A percentile compares a stretch with the other conserved stretches of the same genome.
Conservation (phyloP, 2,329 filamentous ascomycete species). For the Fusarium solani-melongenae region DNA sequence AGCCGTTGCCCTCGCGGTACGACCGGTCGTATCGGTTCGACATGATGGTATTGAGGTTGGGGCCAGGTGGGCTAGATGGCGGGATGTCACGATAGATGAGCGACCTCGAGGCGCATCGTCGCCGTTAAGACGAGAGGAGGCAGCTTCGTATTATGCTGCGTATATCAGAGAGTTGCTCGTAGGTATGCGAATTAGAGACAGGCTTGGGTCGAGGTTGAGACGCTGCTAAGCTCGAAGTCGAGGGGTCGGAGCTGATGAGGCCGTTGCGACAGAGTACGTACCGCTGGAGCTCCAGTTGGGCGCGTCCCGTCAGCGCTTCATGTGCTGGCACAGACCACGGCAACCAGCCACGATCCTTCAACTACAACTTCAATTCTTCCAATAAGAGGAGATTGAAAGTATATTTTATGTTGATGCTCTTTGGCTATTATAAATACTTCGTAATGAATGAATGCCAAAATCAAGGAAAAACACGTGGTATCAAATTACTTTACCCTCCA, state of each 20-base stretch:
- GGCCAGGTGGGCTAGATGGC: conserved; percentile 17
- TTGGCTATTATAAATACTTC: background rate
- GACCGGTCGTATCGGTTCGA: conserved; percentile 62
- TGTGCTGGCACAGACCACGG: conserved; percentile 5
- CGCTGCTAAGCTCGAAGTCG: conserved; percentile 14
- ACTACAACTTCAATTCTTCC: background rate
- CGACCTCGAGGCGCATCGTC: conserved; percentile 38
- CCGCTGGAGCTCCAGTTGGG: background rate
- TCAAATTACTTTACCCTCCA: conserved; percentile 18
- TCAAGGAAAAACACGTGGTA: conserved; percentile 7
- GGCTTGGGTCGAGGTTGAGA: background rate
- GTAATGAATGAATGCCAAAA: conserved; percentile 9
- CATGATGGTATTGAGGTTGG: conserved; percentile 52
- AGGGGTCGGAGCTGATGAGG: conserved; percentile 26
- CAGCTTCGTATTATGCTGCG: background rate
- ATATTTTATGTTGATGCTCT: background rate
- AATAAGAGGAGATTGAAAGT: background rate
- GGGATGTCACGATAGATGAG: conserved; percentile 26
- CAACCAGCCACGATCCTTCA: conserved; percentile 2
- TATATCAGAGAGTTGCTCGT: background rate
- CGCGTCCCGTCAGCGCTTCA: background rate
- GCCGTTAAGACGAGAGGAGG: background rate
- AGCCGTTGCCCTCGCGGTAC: conserved; percentile 54
- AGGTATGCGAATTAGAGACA: background rate
- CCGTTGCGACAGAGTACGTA: conserved; percentile 27